Evolutionary conservation across 108 stramenopile genomes (phyloP).

Genomic region (Fragilaria radians): DNA sequence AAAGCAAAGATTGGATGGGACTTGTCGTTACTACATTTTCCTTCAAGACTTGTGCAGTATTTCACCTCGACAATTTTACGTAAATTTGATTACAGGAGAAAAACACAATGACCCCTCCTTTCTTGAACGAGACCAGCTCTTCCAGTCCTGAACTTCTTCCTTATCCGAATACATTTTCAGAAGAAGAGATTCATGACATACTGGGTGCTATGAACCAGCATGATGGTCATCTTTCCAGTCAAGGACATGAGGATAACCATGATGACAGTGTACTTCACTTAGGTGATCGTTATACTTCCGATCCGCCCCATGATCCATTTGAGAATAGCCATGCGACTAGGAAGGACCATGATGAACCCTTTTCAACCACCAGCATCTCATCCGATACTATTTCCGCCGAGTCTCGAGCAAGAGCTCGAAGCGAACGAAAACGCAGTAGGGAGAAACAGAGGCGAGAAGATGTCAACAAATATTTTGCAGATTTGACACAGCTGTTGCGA

Average conservation of each 20-base stretch:
- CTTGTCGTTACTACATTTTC: too few relatives aligned
- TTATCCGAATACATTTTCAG: not conserved
- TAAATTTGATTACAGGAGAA: too few relatives aligned
- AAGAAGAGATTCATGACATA: slow-evolving; percentile 2
- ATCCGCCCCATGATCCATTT: too few relatives aligned
- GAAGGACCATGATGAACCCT: not conserved
- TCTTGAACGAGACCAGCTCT: not conserved
- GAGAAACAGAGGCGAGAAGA: slow-evolving; percentile 48
- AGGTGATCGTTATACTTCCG: too few relatives aligned
- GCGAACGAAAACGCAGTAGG: slow-evolving; percentile 44
- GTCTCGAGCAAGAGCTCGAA: slow-evolving; percentile 24
- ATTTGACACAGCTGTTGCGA: slow-evolving; percentile 32
- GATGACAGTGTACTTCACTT: not conserved
- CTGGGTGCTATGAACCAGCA: slow-evolving; percentile 1
- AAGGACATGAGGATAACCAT: slow-evolving; percentile 2
- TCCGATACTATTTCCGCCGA: slow-evolving; percentile 8
- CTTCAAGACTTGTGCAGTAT: too few relatives aligned
- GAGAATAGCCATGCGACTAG: too few relatives aligned
- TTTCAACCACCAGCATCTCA: not conserved
- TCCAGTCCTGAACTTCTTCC: not conserved
- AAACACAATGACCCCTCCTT: slow-evolving; percentile 1
- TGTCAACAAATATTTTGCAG: slow-evolving; percentile 40
- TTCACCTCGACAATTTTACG: too few relatives aligned
- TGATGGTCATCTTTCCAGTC: not conserved
- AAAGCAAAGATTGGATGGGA: too few relatives aligned